Percentiles rank a stretch among this genome's conserved stretches.
Evolutionary conservation across 495 filamentous ascomycete genomes (phyloP).

Genomic region (Lasiosphaeria hispida): DNA sequence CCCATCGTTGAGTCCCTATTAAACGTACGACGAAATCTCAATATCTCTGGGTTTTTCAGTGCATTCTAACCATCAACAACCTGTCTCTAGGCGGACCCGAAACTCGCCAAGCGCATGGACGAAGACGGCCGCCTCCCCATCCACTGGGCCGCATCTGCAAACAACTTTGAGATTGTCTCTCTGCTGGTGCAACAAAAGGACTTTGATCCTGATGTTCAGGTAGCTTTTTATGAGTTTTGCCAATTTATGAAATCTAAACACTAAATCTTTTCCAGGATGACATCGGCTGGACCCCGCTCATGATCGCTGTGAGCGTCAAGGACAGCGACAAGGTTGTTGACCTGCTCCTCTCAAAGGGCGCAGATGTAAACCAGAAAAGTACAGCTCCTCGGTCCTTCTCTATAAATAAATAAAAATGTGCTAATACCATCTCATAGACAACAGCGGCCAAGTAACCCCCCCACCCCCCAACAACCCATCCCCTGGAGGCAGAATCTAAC

Average conservation of each 20-base stretch:
- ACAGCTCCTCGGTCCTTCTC: conserved; percentile 12
- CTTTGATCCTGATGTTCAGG: conserved; percentile 86
- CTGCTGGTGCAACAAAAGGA: conserved; percentile 63
- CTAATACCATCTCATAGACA: conserved; percentile 10
- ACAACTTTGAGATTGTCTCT: conserved; percentile 68
- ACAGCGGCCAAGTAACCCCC: conserved; percentile 15
- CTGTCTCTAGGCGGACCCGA: conserved; percentile 65
- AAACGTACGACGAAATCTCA: conserved; percentile 47
- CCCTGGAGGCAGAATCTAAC: background rate
- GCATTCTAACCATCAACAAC: conserved; percentile 17
- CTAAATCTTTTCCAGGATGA: conserved; percentile 58
- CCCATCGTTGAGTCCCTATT: conserved; percentile 67
- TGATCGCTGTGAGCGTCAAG: conserved; percentile 82
- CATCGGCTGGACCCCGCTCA: conserved; percentile 87
- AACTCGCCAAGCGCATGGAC: conserved; percentile 69
- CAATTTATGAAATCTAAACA: background rate
- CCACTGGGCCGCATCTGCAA: conserved; percentile 90
- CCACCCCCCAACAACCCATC: background rate
- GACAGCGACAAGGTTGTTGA: conserved; percentile 67
- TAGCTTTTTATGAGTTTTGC: conserved; percentile 30
- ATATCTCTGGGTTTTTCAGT: background rate
- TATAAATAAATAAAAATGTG: background rate
- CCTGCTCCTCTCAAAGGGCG: conserved; percentile 70
- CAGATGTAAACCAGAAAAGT: conserved; percentile 81
- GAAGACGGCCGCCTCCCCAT: conserved; percentile 87